Percentiles rank a stretch among this genome's conserved stretches.
Evolutionary conservation across 352 stramenopile genomes (phyloP).

Genomic region (Globisporangium echinulatum): DNA sequence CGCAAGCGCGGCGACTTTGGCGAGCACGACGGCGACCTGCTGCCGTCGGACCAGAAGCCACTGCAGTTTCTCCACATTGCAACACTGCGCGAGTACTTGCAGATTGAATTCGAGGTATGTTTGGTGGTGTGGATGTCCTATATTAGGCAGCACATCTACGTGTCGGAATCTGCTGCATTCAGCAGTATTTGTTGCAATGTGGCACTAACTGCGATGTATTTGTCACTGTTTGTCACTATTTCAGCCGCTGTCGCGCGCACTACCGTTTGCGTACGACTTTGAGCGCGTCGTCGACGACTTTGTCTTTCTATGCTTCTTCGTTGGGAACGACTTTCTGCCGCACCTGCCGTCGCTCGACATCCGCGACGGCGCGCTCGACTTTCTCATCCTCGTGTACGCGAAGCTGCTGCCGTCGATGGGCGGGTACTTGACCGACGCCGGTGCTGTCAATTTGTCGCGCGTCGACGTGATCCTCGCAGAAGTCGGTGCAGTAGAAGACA

Average conservation of each 20-base stretch:
- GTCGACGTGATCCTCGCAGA: slow-evolving; percentile 96
- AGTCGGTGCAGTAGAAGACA: slow-evolving; percentile 95
- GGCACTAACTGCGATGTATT: too few species aligned
- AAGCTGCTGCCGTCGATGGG: slow-evolving; percentile 72
- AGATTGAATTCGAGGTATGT: slow-evolving; percentile 88
- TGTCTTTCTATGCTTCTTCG: slow-evolving; percentile 99
- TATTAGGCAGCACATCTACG: too few species aligned
- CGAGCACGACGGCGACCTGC: slow-evolving; percentile 67
- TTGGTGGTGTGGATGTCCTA: too few species aligned
- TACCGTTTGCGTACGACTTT: slow-evolving; percentile 95
- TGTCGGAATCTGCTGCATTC: too few species aligned
- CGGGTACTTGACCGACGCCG: slow-evolving; percentile 95
- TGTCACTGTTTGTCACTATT: background rate
- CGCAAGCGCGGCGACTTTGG: slow-evolving; percentile 80
- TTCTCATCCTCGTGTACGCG: slow-evolving; percentile 97
- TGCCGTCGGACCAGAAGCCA: slow-evolving; percentile 87
- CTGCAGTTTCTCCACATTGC: slow-evolving; percentile 92
- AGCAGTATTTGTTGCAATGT: too few species aligned
- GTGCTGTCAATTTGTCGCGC: slow-evolving; percentile 91
- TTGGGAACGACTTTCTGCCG: slow-evolving; percentile 99
- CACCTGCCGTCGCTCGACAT: slow-evolving; percentile 98
- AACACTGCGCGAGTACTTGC: slow-evolving; percentile 92
- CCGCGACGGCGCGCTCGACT: slow-evolving; percentile 96
- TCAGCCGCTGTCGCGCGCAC: slow-evolving; percentile 43
- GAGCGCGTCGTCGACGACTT: slow-evolving; percentile 99